Evolutionary conservation across 2,329 filamentous ascomycete species (phyloP).

Genomic region (Cladosporium oxysporum): DNA sequence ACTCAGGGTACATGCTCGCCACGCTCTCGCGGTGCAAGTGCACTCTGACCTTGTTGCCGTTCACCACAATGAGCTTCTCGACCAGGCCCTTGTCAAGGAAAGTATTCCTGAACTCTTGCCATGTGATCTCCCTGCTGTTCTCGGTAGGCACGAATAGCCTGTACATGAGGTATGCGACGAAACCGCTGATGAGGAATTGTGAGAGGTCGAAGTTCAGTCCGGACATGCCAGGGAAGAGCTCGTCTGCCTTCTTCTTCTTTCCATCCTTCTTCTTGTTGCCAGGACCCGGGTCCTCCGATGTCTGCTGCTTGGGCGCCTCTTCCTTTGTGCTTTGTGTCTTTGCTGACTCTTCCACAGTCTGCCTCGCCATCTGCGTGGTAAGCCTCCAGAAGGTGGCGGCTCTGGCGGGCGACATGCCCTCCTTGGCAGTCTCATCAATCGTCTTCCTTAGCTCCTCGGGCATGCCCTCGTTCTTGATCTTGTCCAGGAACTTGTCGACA

Average conservation of each 20-base stretch:
- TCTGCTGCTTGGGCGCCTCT: conserved; percentile 43
- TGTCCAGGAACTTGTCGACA: conserved; percentile 61
- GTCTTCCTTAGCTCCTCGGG: conserved; percentile 68
- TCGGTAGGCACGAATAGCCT: conserved; percentile 67
- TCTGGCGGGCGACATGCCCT: conserved; percentile 60
- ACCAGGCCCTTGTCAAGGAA: conserved; percentile 96
- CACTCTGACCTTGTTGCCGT: conserved; percentile 76
- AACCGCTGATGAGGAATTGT: conserved; percentile 58
- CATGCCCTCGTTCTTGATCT: conserved; percentile 68
- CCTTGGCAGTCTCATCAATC: conserved; percentile 56
- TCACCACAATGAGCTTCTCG: conserved; percentile 82
- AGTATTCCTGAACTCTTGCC: conserved; percentile 91
- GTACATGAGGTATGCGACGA: conserved; percentile 65
- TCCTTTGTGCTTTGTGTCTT: conserved; percentile 31
- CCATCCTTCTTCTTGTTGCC: conserved; percentile 42
- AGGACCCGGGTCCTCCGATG: conserved; percentile 48
- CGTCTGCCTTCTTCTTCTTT: conserved; percentile 42
- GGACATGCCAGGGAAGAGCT: conserved; percentile 40
- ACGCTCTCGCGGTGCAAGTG: conserved; percentile 76
- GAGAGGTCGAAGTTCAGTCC: conserved; percentile 58
- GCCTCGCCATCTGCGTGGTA: conserved; percentile 57
- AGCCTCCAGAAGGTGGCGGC: conserved; percentile 63
- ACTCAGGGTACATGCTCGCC: conserved; percentile 72
- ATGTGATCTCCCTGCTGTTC: conserved; percentile 80
- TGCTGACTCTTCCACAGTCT: conserved; percentile 47